phyloP scores from a whole-genome alignment of 257 asterid genomes.

The Nicotiana noctiflora region DNA sequence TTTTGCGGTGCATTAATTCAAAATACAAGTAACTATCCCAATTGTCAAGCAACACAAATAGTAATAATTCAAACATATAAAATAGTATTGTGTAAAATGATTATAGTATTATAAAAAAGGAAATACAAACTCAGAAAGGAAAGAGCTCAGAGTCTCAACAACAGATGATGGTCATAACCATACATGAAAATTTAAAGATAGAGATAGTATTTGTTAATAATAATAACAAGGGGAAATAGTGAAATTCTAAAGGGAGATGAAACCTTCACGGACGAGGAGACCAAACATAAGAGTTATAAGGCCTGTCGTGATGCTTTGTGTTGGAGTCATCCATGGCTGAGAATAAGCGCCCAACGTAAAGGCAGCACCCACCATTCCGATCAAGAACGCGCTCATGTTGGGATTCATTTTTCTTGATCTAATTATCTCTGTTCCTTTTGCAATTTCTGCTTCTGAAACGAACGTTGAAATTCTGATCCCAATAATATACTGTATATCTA shows the following conservation, averaged over 20 bases:
- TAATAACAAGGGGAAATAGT: background rate
- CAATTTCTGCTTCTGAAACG: background rate
- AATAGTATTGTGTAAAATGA: background rate
- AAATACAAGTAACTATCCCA: background rate
- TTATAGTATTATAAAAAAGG: background rate
- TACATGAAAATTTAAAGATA: background rate
- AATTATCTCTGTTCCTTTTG: background rate
- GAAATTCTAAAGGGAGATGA: constrained; percentile 37
- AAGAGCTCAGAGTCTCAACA: background rate
- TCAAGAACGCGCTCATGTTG: constrained; percentile 46
- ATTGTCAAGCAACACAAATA: background rate
- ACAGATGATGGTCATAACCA: background rate
- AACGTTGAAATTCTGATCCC: no score
- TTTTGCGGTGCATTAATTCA: no score
- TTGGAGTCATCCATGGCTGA: constrained; percentile 53
- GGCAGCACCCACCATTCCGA: constrained; percentile 56
- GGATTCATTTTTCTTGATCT: constrained; percentile 40
- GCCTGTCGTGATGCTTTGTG: constrained; percentile 62
- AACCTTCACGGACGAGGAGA: constrained; percentile 87
- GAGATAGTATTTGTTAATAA: background rate
- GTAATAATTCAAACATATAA: background rate
- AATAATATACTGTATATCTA: no score
- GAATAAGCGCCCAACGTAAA: constrained; percentile 86
- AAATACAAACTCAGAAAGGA: background rate
- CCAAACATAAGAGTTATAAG: constrained; percentile 65